Base-by-base conservation (phyloP, 2,329 filamentous ascomycete species). In the Colletotrichum cuscutae region DNA sequence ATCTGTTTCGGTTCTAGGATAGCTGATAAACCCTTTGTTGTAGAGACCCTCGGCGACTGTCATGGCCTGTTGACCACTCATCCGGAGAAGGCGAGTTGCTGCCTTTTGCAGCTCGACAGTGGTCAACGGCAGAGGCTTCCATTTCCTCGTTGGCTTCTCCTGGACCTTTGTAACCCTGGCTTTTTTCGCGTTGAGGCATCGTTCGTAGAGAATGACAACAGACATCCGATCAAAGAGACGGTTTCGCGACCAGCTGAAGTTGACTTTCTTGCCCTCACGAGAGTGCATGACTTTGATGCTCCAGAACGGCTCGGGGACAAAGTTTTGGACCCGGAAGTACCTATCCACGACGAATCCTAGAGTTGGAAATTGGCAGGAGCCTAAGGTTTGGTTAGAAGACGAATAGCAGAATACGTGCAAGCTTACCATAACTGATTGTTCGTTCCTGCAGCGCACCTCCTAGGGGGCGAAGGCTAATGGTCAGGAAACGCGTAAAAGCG, bases 91-190 rank as follows among this genome's bases (percentile, higher is more conserved):
- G 32, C 92, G 89, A 75, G 94, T 98, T 13, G 97, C 96, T 84
- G 95, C 96, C 83, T 98, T 99, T 80, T 99, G 97, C 24, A 99
- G 86, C 81, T 98, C 97, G 24, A 99, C 95, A 0, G 97, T 99
- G 0, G 97, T 99, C 76, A 99, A 86, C 5, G 97, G 97, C 13
- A 99, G 83, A 0, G 97, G 97, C 78, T 96, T 96, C 92, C 93
- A 98, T 83, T 97, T 98, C 78, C 92, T 95, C 0, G 95, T 97
- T 1, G 95, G 94, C 80, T 97, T 98, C 79, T 95, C 94, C 76
- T 94, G 91, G 67, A 98, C 94, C 77, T 95, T 97, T 42, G 87
- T 93, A 22, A 99, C 94, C 76, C 91, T 93, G 24, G 95, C 96
- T 15, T 85, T 89, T 77, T 93, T 94, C 13, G 95, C 93, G 8